These are phyloP conservation scores for Chlorella sorokiniana DNA, from an alignment of 139 green algal species.

Conservation along the genomic window DNA sequence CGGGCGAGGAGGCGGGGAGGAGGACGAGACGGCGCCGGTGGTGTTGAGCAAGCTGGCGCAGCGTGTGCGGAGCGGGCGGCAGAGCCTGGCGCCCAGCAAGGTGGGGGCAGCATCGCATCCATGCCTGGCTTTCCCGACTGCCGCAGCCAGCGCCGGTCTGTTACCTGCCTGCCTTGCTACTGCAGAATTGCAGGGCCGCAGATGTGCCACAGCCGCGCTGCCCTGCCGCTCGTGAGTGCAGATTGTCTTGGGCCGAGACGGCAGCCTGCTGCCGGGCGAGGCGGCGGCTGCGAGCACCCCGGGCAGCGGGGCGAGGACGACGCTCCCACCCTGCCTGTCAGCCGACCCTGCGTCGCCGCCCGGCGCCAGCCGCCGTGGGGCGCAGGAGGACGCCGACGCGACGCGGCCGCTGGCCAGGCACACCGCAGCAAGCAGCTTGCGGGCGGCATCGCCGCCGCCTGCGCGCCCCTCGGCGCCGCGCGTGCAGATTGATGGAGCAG, in stretches of 20 bases:
- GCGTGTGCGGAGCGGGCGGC: constrained; percentile 37
- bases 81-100: constrained; percentile 51
- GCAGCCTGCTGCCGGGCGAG: constrained; percentile 20
- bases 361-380: not conserved
- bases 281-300: constrained; percentile 2
- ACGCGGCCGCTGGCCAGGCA: constrained; percentile 25
- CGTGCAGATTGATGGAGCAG: constrained; percentile 32
- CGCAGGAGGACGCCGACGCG: constrained; percentile 16
- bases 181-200: not conserved
- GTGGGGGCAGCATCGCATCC: not conserved
- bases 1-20: constrained; percentile 14
- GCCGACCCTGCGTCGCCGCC: not conserved
- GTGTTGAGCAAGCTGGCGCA: constrained; percentile 43
- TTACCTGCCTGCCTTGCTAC: not conserved
- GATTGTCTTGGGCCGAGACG: constrained; percentile 23
- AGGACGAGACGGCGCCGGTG: constrained; percentile 48
- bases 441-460: not conserved
- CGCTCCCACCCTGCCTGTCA: constrained; percentile 25
- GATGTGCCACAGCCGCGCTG: not conserved
- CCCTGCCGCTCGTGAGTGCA: constrained; percentile 3
- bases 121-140: not conserved
- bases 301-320: constrained; percentile 5
- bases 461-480: not conserved
- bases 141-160: not conserved
- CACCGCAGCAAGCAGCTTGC: not conserved